Base-by-base conservation (phyloP, 768 basidiomycete genomes). In the Suillus sp. region DNA sequence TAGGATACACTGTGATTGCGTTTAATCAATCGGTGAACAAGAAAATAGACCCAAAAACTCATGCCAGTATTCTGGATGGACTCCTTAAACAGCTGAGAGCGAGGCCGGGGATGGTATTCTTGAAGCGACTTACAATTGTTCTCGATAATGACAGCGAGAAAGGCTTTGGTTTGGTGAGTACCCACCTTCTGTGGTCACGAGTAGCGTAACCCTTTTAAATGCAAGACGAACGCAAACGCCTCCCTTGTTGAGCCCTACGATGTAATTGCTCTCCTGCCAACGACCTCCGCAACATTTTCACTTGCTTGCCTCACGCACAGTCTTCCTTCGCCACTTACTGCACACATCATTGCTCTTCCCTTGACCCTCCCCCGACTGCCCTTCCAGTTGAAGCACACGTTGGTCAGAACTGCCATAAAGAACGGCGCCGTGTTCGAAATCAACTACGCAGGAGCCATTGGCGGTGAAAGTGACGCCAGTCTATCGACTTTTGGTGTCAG, bases 391-490 rank as follows among this genome's bases (percentile, higher is more conserved):
- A 93, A 91, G 70, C 92, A 93, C 70, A 94, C 93, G 0, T 80
- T 93, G 54, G 83, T 95, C 37, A 86, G 91, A 50, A 89, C 90
- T 0, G 92, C 94, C 1, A 80, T 92, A 30, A 89, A 88, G 67
- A 92, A 92, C 65, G 93, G 93, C 10, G 89, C 88, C 0, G 88
- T 88, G 0, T 94, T 96, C 69, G 93, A 95, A 74, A 84, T 95
- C 53, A 82, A 81, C 66, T 95, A 94, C 65, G 86, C 85, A 0
- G 90, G 90, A 16, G 89, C 91, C 0, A 74, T 95, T 0, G 86
- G 87, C 1, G 87, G 84, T 1, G 86, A 87, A 55, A 80, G 81
- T 22, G 86, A 87, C 53, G 63, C 80, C 0, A 67, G 78, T 22
- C 72, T 85, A 13, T 67, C 76, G 3, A 76, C 79, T 18, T 80